Percentiles rank a stretch among this genome's conserved stretches.
Evolutionary conservation across 345 rosid species (phyloP).

Genomic region (Gynandropsis gynandra): DNA sequence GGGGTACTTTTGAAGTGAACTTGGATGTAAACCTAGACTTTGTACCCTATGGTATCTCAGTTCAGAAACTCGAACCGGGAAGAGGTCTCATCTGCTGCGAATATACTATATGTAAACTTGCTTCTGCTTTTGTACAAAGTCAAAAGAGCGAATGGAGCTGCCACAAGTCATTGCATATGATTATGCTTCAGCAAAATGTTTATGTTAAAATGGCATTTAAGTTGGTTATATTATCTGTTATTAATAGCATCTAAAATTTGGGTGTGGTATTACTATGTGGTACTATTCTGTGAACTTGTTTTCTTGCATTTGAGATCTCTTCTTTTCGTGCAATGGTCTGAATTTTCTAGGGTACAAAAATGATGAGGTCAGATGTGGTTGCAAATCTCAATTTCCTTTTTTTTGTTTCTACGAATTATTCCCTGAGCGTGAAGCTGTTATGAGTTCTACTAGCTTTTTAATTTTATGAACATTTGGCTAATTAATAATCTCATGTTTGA

Average conservation of each 20-base stretch:
- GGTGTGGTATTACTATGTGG: conserved; percentile 2
- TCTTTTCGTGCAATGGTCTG: conserved; percentile 15
- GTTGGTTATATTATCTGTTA: no score
- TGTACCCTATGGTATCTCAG: no score
- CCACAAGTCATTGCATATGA: conserved; percentile 8
- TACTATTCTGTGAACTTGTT: no score
- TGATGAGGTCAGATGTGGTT: conserved; percentile 13
- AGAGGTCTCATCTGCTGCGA: not conserved
- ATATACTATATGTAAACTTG: not conserved
- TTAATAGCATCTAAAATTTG: not conserved
- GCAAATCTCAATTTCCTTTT: conserved; percentile 9
- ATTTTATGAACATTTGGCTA: conserved; percentile 1
- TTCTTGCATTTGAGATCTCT: conserved; percentile 6
- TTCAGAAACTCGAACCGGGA: not conserved
- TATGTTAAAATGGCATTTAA: not conserved
- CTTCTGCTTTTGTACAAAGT: conserved; percentile 10
- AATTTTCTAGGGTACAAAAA: conserved; percentile 8
- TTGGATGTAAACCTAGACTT: no score
- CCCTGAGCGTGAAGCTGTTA: not conserved
- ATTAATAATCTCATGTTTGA: conserved; percentile 21
- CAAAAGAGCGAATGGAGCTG: conserved; percentile 2
- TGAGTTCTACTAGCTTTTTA: not conserved
- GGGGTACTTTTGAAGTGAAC: not conserved
- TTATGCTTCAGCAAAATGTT: conserved; percentile 8
- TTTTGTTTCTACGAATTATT: conserved; percentile 5